These are phyloP conservation scores for Durio zibethinus DNA, from an alignment of 345 rosid species.

Conservation along the genomic window DNA sequence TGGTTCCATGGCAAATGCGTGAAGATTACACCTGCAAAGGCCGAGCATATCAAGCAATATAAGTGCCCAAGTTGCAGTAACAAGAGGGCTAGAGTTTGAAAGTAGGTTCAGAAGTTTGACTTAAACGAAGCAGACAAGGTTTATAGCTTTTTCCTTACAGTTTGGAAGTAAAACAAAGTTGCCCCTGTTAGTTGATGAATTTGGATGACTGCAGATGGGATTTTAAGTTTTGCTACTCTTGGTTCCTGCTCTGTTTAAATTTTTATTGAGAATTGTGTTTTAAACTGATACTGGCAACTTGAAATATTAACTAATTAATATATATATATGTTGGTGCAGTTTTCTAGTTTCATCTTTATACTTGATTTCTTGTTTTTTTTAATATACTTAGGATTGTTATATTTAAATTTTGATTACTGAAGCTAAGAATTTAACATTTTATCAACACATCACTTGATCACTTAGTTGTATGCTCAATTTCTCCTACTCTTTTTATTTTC, in stretches of 20 bases:
- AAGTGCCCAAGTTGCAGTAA: slow-evolving; percentile 95
- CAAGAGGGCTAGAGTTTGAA: slow-evolving; percentile 88
- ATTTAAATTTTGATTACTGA: too few relatives aligned
- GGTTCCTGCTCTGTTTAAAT: background rate
- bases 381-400: too few relatives aligned
- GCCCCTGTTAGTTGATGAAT: slow-evolving; percentile 1
- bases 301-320: background rate
- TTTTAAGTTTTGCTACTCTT: slow-evolving; percentile 5
- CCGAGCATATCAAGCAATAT: slow-evolving; percentile 97
- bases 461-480: too few relatives aligned
- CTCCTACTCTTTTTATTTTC: too few relatives aligned
- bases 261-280: background rate
- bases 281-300: background rate
- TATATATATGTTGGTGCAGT: background rate
- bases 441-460: too few relatives aligned
- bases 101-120: slow-evolving; percentile 28
- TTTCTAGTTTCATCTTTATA: background rate
- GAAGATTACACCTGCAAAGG: slow-evolving; percentile 99
- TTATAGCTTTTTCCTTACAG: slow-evolving; percentile 29
- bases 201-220: background rate
- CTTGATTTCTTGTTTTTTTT: too few relatives aligned
- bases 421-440: too few relatives aligned
- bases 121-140: slow-evolving; percentile 36
- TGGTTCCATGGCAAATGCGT: slow-evolving; percentile 99
- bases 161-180: slow-evolving; percentile 41